phyloP scores from a whole-genome alignment of 2,329 filamentous ascomycete species.

The Apiospora phragmitis region DNA sequence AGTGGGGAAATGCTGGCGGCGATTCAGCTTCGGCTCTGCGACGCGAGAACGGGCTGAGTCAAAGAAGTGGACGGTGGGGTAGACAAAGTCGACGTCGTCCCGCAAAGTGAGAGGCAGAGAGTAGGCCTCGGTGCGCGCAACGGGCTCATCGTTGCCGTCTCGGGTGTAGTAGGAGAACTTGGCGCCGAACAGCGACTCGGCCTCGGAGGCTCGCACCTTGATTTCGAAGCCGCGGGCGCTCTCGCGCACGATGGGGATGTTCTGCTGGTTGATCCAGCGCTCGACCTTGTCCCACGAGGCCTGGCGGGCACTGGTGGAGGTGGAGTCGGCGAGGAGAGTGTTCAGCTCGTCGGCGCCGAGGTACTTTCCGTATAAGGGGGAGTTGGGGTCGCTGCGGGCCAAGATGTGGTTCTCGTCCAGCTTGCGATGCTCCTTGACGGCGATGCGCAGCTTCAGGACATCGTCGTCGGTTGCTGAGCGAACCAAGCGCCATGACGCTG shows the following conservation, averaged over 20 bases:
- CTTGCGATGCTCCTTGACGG: conserved; percentile 6
- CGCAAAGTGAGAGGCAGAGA: not conserved
- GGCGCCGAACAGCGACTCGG: not conserved
- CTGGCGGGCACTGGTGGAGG: not conserved
- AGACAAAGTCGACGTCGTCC: conserved; percentile 9
- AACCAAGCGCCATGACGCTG: not conserved
- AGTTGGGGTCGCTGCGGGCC: conserved; percentile 3
- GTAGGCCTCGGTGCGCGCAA: conserved; percentile 11
- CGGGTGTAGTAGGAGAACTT: conserved; percentile 8
- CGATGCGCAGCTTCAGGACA: conserved; percentile 3
- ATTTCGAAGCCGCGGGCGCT: conserved; percentile 7
- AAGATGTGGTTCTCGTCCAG: not conserved
- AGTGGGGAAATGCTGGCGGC: not conserved
- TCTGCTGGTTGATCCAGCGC: conserved; percentile 1
- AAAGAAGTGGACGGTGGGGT: conserved; percentile 11
- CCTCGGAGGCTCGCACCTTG: not conserved
- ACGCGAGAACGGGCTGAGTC: not conserved
- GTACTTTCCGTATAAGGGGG: not conserved
- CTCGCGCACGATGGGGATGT: not conserved
- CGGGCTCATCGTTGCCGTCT: not conserved
- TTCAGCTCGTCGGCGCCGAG: not conserved
- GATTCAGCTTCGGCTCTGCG: not conserved
- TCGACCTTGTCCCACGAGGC: conserved; percentile 3
- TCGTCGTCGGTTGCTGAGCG: not conserved
- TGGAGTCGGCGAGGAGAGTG: not conserved